These are phyloP conservation scores for Podaxis mareebaensis DNA, from an alignment of 768 basidiomycete species.

Conservation along the genomic window DNA sequence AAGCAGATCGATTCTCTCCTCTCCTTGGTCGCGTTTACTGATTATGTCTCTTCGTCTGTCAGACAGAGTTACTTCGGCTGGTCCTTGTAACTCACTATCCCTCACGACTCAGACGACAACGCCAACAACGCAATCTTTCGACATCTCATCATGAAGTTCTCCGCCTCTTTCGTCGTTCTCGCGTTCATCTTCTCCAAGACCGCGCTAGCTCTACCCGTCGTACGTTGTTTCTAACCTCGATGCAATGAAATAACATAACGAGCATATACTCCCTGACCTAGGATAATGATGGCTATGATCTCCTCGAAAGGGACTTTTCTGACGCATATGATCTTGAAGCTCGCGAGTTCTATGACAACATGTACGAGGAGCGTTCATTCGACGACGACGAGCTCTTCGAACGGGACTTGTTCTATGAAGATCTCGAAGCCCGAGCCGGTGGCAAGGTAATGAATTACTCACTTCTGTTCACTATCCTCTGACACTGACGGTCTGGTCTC, in stretches of 20 bases:
- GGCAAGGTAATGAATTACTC: not conserved
- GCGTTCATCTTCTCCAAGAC: not conserved
- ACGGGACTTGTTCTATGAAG: not conserved
- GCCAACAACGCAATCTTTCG: not conserved
- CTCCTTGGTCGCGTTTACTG: not conserved
- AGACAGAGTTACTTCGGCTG: slow-evolving; percentile 8
- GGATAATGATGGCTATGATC: not conserved
- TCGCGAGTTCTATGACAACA: not conserved
- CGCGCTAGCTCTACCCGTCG: not conserved
- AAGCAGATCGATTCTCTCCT: not conserved
- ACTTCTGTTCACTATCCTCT: not conserved
- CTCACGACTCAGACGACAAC: not conserved
- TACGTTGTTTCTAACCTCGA: not conserved
- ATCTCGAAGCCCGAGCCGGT: not conserved
- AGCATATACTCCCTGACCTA: not conserved
- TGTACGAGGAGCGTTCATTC: slow-evolving; percentile 1
- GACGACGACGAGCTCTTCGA: not conserved
- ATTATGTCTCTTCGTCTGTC: not conserved
- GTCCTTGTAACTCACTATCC: not conserved
- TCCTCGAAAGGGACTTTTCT: not conserved
- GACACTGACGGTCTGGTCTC: not conserved
- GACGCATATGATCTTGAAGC: not conserved
- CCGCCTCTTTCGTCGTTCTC: slow-evolving; percentile 1
- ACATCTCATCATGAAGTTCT: slow-evolving; percentile 5
- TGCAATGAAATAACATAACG: too few species aligned